Percentiles rank a stretch among this genome's conserved stretches.
These are phyloP conservation scores for Batkoa obscura DNA, from an alignment of 371 early-diverging fungal genomes.

Conservation along the genomic window DNA sequence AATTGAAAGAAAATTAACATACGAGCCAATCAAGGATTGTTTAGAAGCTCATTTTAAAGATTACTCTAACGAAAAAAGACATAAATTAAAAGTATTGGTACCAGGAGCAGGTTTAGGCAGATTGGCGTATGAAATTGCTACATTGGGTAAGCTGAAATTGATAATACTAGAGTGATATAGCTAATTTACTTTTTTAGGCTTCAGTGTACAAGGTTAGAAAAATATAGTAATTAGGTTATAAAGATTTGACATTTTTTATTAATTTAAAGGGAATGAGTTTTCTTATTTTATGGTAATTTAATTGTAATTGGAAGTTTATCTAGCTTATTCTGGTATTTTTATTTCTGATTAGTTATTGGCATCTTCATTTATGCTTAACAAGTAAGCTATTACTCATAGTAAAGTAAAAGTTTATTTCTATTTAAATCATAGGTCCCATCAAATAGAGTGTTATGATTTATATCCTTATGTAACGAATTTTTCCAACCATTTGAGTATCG, in stretches of 20 bases:
- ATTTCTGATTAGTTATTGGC: slow-evolving; percentile 36
- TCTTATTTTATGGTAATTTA: slow-evolving; percentile 46
- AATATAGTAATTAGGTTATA: background rate
- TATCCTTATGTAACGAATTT: slow-evolving; percentile 83
- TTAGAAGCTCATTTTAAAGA: slow-evolving; percentile 30
- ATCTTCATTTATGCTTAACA: slow-evolving; percentile 75
- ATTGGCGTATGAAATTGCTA: slow-evolving; percentile 68
- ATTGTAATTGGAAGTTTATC: background rate
- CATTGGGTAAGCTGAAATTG: slow-evolving; percentile 18
- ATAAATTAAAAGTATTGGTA: slow-evolving; percentile 42
- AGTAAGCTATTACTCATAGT: slow-evolving; percentile 11
- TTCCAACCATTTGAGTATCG: slow-evolving; percentile 43
- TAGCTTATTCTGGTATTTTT: background rate
- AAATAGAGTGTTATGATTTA: slow-evolving; percentile 32
- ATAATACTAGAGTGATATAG: background rate
- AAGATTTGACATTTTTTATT: background rate
- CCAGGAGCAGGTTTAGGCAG: slow-evolving; percentile 87
- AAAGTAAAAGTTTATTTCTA: background rate
- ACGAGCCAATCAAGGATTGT: slow-evolving; percentile 56
- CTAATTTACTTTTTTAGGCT: slow-evolving; percentile 20
- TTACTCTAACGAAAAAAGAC: slow-evolving; percentile 24
- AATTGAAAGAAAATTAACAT: slow-evolving; percentile 55
- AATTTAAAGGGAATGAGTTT: slow-evolving; percentile 43
- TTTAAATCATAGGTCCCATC: background rate
- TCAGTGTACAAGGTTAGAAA: slow-evolving; percentile 53